A percentile compares a stretch with the other conserved stretches of the same genome.
These are phyloP conservation scores for Sugiyamaella qingdaonensis DNA, from an alignment of 805 yeast genomes.

Conservation along the genomic window DNA sequence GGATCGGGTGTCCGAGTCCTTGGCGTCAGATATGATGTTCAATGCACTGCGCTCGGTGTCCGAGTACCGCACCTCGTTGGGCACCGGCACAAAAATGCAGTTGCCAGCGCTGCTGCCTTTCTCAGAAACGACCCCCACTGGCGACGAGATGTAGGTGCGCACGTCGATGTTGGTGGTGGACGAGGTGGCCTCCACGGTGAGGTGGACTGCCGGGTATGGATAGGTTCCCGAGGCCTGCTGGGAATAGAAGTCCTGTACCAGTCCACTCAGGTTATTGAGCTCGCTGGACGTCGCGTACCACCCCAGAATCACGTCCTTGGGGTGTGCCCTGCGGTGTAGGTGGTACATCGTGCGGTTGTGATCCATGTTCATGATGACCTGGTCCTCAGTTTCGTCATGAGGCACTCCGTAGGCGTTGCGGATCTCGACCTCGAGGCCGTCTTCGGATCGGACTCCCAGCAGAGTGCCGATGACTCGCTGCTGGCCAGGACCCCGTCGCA, in stretches of 20 bases:
- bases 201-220: conserved; percentile 75
- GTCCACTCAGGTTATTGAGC: conserved; percentile 67
- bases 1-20: conserved; percentile 30
- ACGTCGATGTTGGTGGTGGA: conserved; percentile 44
- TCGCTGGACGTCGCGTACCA: conserved; percentile 65
- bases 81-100: conserved; percentile 73
- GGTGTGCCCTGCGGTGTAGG: conserved; percentile 71
- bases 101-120: conserved; percentile 32
- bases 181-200: conserved; percentile 61
- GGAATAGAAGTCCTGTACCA: conserved; percentile 77
- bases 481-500: conserved; percentile 52
- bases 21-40: conserved; percentile 33
- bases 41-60: conserved; percentile 47
- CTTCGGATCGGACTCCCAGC: conserved; percentile 77
- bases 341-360: conserved; percentile 67
- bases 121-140: conserved; percentile 52
- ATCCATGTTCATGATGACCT: conserved; percentile 71
- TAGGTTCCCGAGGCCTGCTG: conserved; percentile 64
- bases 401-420: conserved; percentile 79
- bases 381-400: conserved; percentile 68
- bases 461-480: conserved; percentile 74
- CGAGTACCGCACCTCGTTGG: conserved; percentile 54
- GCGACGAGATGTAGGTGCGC: conserved; percentile 70
- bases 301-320: conserved; percentile 73
- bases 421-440: conserved; percentile 69